Base-by-base conservation (phyloP, 1,284 basidiomycete genomes). In the Marasmius sp. region DNA sequence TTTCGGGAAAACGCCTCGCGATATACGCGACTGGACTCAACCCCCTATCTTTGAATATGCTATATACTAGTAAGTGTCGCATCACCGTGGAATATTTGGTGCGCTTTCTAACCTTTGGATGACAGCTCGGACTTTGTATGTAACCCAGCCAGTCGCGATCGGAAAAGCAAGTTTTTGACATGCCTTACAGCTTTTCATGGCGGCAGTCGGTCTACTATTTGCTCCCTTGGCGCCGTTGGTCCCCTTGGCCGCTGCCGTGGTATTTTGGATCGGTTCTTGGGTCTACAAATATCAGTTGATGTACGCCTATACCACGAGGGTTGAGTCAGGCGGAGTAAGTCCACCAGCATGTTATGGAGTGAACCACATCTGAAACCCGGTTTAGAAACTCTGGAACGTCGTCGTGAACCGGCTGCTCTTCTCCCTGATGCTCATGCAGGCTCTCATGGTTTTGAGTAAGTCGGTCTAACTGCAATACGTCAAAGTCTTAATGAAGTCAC, bases 21-120 rank as follows among this genome's bases (percentile, higher is more conserved):
- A 98, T 70, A 94, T 98, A 62, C 85, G 95, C 58, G 95, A 98
- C 69, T 96, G 93, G 89, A 98, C 97, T 6, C 92, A 96, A 72
- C 97, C 97, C 14, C 93, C 93, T 6, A 88, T 91, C 43, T 98
- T 98, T 72, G 89, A 96, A 69, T 98, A 92, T 77, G 85, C 93
- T 10, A 85, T 96, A 61, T 95, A 94, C 75, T 95, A 92, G 89
- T 93, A 66, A 74, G 89, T 82, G 56, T 50, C 38, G 38, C 20
- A 53, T 36, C 6, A 27, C 45, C 12, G 36, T 10, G 38, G 12
- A n/a, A 38, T 33, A 14, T 22, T 14, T 48, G 22, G 18, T 18
- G 16, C 41, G 33, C 16, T 64, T 71, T 55, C 70, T 47, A 45
- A 12, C 7, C 18, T 34, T 37, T 61, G 62, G 48, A 57, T 51